These are phyloP conservation scores for Macrolepiota dolichaula DNA, from an alignment of 768 basidiomycete genomes.

Conservation along the genomic window DNA sequence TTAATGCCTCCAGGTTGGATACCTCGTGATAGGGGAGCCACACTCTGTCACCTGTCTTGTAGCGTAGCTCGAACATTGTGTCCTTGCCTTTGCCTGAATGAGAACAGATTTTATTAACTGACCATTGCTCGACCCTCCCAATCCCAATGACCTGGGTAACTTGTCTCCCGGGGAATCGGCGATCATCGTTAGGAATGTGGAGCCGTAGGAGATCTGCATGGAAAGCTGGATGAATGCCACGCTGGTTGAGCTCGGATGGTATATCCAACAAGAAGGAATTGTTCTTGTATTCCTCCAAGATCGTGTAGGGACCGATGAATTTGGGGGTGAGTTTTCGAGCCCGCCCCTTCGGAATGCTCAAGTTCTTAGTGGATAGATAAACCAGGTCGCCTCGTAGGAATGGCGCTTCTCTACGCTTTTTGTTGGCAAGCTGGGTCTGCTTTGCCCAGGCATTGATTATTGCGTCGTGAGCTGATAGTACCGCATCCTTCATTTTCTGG, in stretches of 20 bases:
- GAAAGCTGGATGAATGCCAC: constrained; percentile 16
- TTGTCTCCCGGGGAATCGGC: constrained; percentile 23
- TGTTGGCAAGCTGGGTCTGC: constrained; percentile 29
- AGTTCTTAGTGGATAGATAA: constrained; percentile 28
- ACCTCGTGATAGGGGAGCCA: constrained; percentile 22
- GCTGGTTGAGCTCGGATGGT: constrained; percentile 17
- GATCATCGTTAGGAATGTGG: constrained; percentile 31
- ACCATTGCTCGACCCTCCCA: constrained; percentile 15
- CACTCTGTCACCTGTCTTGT: constrained; percentile 30
- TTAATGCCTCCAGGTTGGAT: neutral
- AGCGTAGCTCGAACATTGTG: constrained; percentile 28
- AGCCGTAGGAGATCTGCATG: too few species aligned
- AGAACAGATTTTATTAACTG: constrained; percentile 19
- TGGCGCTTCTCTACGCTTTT: constrained; percentile 13
- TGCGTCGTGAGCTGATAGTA: constrained; percentile 30
- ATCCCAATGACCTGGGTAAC: constrained; percentile 14
- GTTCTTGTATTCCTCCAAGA: constrained; percentile 17
- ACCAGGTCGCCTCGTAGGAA: constrained; percentile 26
- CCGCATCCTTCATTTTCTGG: constrained; percentile 15
- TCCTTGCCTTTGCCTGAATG: constrained; percentile 22
- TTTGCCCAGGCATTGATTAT: constrained; percentile 29
- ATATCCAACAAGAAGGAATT: constrained; percentile 17
- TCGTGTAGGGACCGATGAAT: constrained; percentile 21
- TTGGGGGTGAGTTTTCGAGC: constrained; percentile 21
- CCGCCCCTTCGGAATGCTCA: constrained; percentile 21